Evolutionary conservation across 1,139 yeast species (phyloP), one percentile per base, ranked within the genome.

Genomic region (Geotrichum siamense): DNA sequence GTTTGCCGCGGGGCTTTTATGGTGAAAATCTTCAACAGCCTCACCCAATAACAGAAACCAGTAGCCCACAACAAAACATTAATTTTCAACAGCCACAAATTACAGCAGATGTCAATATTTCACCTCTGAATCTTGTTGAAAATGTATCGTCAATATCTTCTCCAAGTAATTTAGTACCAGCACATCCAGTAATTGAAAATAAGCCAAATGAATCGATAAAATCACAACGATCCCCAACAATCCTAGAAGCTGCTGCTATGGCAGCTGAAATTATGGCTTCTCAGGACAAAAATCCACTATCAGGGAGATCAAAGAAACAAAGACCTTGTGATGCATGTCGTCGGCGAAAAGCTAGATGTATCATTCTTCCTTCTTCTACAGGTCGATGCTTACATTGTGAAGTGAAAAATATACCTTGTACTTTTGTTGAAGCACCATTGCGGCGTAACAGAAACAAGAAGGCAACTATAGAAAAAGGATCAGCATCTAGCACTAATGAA

Each of bases 291-390:
- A 21, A 22, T 28, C 12, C 41, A 8, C 17, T 27, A 3, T 9
- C 12, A 21, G 25, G 23, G 9, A 16, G 22, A 3, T 26, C 34
- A 9, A 44, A 41, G 32, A 47, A 44, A 23, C 22, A 39, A 3
- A 48, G 63, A 3, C 63, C 63, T 5, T 59, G 63, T 43, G 63
- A 59, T 34, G 50, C 54, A 6, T 59, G 63, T 20, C 55, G 68
- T 2, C 51, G 60, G 27, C 55, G 69, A 27, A 64, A 64, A 48
- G 62, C 66, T 10, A 54, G 67, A 8, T 64, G 68, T 45, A 62
- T 63, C 33, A 58, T 63, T 41, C 53, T 62, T 20, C 61, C 61
- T 32, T 61, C 58, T 34, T 57, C 59, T 12, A 54, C 58, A 2
- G 54, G 56, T 20, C 36, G 48, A 8, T 65, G 70, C 46, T 56